Conservation (phyloP, 108 stramenopile species). For the Cyclostephanos tholiformis region DNA sequence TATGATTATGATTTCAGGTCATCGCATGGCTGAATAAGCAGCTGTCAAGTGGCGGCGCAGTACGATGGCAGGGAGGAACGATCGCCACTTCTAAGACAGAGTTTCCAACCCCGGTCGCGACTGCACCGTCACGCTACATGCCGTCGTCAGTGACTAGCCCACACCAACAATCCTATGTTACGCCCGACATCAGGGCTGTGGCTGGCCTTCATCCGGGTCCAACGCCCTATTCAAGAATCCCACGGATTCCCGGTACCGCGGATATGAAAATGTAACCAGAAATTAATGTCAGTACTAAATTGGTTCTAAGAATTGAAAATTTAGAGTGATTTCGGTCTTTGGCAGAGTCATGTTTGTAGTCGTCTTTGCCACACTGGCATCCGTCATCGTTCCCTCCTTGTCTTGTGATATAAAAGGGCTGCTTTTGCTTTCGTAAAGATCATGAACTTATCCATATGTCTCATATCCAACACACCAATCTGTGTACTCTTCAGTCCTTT, state of each 20-base stretch:
- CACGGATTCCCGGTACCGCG: background rate
- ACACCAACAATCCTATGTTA: constrained; percentile 2
- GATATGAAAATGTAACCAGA: background rate
- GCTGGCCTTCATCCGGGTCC: constrained; percentile 12
- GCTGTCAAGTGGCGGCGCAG: constrained; percentile 14
- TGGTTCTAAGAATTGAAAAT: too few relatives aligned
- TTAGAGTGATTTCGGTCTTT: too few relatives aligned
- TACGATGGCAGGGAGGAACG: constrained; percentile 24
- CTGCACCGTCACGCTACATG: background rate
- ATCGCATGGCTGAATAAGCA: constrained; percentile 54
- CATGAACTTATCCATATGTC: too few relatives aligned
- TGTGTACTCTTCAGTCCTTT: too few relatives aligned
- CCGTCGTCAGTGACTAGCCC: background rate
- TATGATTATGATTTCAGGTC: constrained; percentile 12
- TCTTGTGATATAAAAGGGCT: too few relatives aligned
- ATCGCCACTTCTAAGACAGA: background rate
- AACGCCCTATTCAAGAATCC: constrained; percentile 3
- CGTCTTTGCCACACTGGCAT: too few relatives aligned
- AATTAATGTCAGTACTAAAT: too few relatives aligned
- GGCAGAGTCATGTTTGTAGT: too few relatives aligned
- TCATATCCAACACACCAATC: too few relatives aligned
- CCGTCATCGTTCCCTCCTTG: too few relatives aligned
- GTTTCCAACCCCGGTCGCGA: constrained; percentile 8
- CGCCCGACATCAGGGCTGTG: constrained; percentile 8
- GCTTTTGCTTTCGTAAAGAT: too few relatives aligned